Base-by-base conservation (phyloP, 768 basidiomycete genomes). In the Serendipita sp. region DNA sequence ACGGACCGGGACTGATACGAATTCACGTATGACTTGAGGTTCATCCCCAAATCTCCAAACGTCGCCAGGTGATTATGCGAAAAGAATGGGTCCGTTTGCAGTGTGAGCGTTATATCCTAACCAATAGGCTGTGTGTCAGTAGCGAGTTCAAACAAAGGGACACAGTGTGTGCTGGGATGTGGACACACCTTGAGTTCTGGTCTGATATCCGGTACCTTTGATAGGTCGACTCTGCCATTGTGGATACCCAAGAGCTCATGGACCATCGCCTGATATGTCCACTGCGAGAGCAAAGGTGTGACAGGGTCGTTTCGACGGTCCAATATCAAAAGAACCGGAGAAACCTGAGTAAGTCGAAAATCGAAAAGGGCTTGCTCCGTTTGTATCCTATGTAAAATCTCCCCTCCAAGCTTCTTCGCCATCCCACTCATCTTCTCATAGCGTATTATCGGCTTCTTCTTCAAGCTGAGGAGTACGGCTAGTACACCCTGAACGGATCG, bases 231-330 rank as follows among this genome's bases (percentile, higher is more conserved):
- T 63, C 96, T 81, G 20, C 95, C 95, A 70, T 97, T 98, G 65
- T 88, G 85, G 50, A 99, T 96, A 1, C 89, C 87, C 4, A 98
- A 74, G 14, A 96, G 77, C 71, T 98, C 96, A 69, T 99, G 96
- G 0, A 98, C 96, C 94, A 98, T 97, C 1, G 95, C 96, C 71
- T 98, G 95, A 74, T 98, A 98, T 26, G 96, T 98, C 96, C 96
- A 98, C 73, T 97, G 96, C 2, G 91, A 91, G 31, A 98, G 78
- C 41, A 98, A 75, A 3, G 96, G 96, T 0, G 96, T 98, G 3
- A 98, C 90, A 2, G 96, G 96, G 69, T 99, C 96, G 72, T 96
- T 97, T 66, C 95, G 78, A 65, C 96, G 81, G 74, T 99, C 96
- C 62, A 99, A 79, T 66, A 99, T 90, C 60, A 99, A 79, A 34